These are phyloP conservation scores for Capronia americana DNA, from an alignment of 2,329 filamentous ascomycete species.

Conservation along the genomic window DNA sequence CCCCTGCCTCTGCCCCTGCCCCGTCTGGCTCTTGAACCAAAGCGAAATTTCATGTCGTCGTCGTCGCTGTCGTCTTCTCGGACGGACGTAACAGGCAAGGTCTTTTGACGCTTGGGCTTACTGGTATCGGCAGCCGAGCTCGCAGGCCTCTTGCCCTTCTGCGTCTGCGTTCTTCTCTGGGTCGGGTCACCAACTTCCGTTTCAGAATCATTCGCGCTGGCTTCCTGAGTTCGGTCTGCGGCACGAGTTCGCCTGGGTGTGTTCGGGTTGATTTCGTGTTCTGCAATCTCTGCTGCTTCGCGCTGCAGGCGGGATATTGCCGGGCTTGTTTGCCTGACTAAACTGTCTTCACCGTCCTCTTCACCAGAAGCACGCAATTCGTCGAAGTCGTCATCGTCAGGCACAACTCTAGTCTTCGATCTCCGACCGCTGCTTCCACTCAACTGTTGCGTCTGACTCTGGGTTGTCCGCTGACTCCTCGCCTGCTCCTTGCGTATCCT, in stretches of 20 bases:
- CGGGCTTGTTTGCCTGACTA: slow-evolving; percentile 22
- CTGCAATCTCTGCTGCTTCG: slow-evolving; percentile 38
- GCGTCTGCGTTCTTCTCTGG: slow-evolving; percentile 10
- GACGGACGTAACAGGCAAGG: slow-evolving; percentile 39
- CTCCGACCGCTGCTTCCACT: slow-evolving; percentile 28
- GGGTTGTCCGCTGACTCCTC: slow-evolving; percentile 33
- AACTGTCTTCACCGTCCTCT: slow-evolving; percentile 21
- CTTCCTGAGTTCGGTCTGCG: slow-evolving; percentile 24
- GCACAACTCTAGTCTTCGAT: slow-evolving; percentile 24
- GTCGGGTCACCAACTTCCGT: slow-evolving; percentile 10
- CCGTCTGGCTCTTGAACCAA: slow-evolving; percentile 29
- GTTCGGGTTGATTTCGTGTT: slow-evolving; percentile 38
- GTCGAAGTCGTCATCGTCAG: slow-evolving; percentile 42
- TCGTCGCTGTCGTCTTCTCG: slow-evolving; percentile 48
- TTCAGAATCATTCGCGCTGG: slow-evolving; percentile 3
- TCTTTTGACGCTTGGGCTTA: slow-evolving; percentile 42
- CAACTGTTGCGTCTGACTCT: slow-evolving; percentile 37
- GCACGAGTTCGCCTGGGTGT: slow-evolving; percentile 38
- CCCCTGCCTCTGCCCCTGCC: slow-evolving; percentile 16
- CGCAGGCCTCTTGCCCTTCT: slow-evolving; percentile 34
- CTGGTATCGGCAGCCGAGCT: slow-evolving; percentile 15
- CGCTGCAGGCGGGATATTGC: slow-evolving; percentile 32
- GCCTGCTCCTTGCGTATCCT: slow-evolving; percentile 44
- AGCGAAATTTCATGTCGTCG: slow-evolving; percentile 61
- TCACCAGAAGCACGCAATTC: slow-evolving; percentile 7